phyloP scores from a whole-genome alignment of 2,329 filamentous ascomycete species.

The Hysterium pulicare region DNA sequence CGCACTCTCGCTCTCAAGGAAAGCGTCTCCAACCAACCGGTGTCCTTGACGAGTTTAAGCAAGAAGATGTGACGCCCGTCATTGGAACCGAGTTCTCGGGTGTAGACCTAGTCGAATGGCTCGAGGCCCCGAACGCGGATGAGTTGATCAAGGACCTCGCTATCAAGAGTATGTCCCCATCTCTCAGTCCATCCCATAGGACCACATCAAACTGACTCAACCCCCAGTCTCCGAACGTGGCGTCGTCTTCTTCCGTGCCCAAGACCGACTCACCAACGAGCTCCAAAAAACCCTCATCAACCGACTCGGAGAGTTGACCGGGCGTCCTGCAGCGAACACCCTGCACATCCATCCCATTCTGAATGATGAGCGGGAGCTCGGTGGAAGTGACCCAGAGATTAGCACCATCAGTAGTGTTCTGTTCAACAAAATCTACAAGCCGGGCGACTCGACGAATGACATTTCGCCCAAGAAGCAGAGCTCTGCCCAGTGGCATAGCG shows the following conservation, averaged over 20 bases:
- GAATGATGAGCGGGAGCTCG: conserved; percentile 35
- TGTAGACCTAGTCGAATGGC: conserved; percentile 57
- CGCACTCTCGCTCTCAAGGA: conserved; percentile 2
- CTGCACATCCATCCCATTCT: conserved; percentile 57
- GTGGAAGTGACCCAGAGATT: conserved; percentile 23
- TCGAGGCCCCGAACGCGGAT: conserved; percentile 59
- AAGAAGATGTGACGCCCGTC: conserved; percentile 56
- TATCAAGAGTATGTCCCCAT: conserved; percentile 12
- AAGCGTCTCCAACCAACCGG: conserved; percentile 49
- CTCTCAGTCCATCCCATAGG: background rate
- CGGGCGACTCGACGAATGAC: background rate
- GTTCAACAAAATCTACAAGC: conserved; percentile 16
- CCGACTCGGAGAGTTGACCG: conserved; percentile 53
- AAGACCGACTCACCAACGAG: conserved; percentile 45
- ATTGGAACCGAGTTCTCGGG: conserved; percentile 58
- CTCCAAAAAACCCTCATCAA: conserved; percentile 50
- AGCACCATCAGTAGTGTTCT: conserved; percentile 22
- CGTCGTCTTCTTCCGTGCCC: conserved; percentile 51
- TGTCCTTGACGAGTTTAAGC: conserved; percentile 47
- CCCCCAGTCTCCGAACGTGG: conserved; percentile 46
- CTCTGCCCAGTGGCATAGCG: conserved; percentile 49
- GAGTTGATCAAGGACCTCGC: conserved; percentile 63
- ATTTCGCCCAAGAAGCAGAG: conserved; percentile 51
- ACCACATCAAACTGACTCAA: background rate
- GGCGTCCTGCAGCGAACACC: conserved; percentile 51